Conservation (phyloP, 2,329 filamentous ascomycete species). For the Phyllosticta ampelicida region DNA sequence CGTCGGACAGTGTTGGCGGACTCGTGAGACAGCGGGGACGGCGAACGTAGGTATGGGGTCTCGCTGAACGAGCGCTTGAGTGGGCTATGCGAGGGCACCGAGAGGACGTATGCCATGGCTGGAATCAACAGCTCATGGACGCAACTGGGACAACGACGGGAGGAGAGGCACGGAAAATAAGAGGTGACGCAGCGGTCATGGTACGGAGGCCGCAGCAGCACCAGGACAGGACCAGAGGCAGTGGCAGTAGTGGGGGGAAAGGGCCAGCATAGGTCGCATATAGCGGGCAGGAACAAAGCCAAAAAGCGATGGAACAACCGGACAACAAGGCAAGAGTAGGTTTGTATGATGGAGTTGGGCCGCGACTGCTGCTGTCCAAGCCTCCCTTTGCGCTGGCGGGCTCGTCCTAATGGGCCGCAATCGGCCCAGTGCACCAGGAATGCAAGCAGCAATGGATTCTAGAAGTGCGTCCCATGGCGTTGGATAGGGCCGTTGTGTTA, state of each 20-base stretch:
- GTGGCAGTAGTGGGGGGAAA: not conserved
- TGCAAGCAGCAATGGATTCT: not conserved
- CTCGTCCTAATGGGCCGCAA: not conserved
- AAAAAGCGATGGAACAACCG: not conserved
- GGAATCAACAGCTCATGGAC: constrained; percentile 2
- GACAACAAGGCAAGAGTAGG: not conserved
- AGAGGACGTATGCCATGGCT: constrained; percentile 30
- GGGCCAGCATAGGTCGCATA: not conserved
- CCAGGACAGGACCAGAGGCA: not conserved
- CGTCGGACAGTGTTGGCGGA: constrained; percentile 9
- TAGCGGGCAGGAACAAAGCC: not conserved
- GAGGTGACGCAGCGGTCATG: not conserved
- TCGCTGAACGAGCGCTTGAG: constrained; percentile 34
- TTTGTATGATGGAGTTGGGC: not conserved
- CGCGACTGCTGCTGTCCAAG: not conserved
- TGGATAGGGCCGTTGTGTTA: not conserved
- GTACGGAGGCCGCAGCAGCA: not conserved
- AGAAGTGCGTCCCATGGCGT: not conserved
- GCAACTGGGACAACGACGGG: not conserved
- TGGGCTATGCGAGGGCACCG: constrained; percentile 28
- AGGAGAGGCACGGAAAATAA: not conserved
- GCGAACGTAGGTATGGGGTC: constrained; percentile 25
- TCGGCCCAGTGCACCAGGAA: not conserved
- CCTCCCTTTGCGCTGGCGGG: not conserved
- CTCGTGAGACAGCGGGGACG: constrained; percentile 18